These are phyloP conservation scores for Metschnikowia hibisci DNA, from an alignment of 805 yeast species.

Conservation along the genomic window DNA sequence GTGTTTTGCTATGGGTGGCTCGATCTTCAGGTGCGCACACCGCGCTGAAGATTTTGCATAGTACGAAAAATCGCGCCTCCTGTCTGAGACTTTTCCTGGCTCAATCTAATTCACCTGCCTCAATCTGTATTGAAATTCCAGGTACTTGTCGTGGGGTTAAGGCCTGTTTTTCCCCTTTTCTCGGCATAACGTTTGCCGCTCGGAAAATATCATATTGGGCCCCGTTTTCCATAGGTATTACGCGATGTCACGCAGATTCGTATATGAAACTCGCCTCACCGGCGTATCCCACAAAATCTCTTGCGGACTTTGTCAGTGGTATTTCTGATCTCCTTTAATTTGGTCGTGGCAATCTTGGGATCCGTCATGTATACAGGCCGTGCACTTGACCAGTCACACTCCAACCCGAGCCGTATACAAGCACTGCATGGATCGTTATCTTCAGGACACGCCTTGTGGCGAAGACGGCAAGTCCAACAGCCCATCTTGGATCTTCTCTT, in stretches of 20 bases:
- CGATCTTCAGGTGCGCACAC: background rate
- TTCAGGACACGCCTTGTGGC: conserved; percentile 21
- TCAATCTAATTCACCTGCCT: no score
- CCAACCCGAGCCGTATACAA: conserved; percentile 14
- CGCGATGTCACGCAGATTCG: no score
- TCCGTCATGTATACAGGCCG: conserved; percentile 17
- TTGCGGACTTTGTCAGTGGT: conserved; percentile 9
- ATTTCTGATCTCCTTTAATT: conserved; percentile 8
- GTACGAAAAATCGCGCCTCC: conserved; percentile 1
- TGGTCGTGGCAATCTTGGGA: conserved; percentile 2
- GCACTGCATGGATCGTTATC: conserved; percentile 15
- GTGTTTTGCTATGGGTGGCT: background rate
- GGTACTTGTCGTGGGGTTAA: no score
- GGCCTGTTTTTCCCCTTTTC: no score
- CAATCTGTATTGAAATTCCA: no score
- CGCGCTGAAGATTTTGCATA: background rate
- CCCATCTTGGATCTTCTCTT: conserved; percentile 12
- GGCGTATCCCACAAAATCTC: background rate
- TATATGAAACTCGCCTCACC: background rate
- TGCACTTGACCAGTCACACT: conserved; percentile 12
- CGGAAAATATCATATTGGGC: no score
- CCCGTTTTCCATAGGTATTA: no score
- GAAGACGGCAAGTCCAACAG: conserved; percentile 21
- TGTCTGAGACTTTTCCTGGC: no score
- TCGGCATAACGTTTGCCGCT: no score